Evolutionary conservation across 2,329 filamentous ascomycete genomes (phyloP).

Genomic region (Gnomoniopsis sp.): DNA sequence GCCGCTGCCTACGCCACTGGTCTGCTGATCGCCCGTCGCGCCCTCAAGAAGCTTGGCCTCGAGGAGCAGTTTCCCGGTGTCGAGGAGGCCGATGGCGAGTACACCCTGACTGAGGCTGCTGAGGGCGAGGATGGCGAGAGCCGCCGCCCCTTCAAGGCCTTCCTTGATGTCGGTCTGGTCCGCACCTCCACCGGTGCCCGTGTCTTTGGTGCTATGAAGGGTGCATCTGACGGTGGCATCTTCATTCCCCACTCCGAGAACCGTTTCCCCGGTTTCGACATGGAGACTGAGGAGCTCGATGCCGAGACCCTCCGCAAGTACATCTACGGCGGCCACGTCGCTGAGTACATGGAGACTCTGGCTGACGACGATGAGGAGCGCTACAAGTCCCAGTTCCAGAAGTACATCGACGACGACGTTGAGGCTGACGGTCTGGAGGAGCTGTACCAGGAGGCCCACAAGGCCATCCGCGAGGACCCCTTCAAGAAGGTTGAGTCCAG

Average conservation of each 20-base stretch:
- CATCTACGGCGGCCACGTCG: slow-evolving; percentile 97
- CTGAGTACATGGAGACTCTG: slow-evolving; percentile 99
- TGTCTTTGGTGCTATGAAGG: slow-evolving; percentile 99
- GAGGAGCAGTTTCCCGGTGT: slow-evolving; percentile 93
- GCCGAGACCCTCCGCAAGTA: slow-evolving; percentile 97
- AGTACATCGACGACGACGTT: slow-evolving; percentile 95
- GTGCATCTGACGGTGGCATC: slow-evolving; percentile 96
- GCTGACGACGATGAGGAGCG: slow-evolving; percentile 99
- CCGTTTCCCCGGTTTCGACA: slow-evolving; percentile 98
- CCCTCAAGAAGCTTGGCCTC: slow-evolving; percentile 93
- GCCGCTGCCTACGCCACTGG: slow-evolving; percentile 94
- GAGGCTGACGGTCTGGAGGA: slow-evolving; percentile 98
- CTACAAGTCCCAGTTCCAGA: slow-evolving; percentile 96
- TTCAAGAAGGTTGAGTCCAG: slow-evolving; percentile 84
- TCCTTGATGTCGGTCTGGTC: slow-evolving; percentile 95
- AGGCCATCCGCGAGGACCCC: slow-evolving; percentile 94
- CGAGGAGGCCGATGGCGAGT: slow-evolving; percentile 96
- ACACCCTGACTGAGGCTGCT: slow-evolving; percentile 87
- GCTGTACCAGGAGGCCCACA: slow-evolving; percentile 90
- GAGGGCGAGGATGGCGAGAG: slow-evolving; percentile 81
- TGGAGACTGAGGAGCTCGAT: slow-evolving; percentile 97
- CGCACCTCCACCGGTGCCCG: slow-evolving; percentile 98
- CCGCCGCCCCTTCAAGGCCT: slow-evolving; percentile 98
- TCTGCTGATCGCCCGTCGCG: slow-evolving; percentile 94
- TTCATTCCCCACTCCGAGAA: slow-evolving; percentile 98